Conservation (phyloP, 345 rosid genomes). For the Salix suchowensis region DNA sequence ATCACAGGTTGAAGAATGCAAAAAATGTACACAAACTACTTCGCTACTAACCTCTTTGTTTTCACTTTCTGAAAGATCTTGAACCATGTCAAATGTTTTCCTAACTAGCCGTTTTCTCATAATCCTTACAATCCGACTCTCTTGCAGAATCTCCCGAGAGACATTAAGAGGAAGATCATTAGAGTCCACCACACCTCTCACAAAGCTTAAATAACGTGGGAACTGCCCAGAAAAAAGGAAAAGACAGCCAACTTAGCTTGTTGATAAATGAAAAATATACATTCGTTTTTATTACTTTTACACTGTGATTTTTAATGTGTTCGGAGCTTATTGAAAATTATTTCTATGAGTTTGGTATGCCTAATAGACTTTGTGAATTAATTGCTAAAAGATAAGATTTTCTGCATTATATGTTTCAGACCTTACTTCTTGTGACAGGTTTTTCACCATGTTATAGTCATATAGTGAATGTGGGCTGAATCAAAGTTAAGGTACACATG, state of each 20-base stretch:
- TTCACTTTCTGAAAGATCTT: constrained; percentile 77
- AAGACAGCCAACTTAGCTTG: neutral
- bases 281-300: no score
- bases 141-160: constrained; percentile 96
- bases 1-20: neutral
- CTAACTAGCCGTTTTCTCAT: constrained; percentile 98
- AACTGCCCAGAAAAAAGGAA: constrained; percentile 46
- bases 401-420: no score
- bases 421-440: no score
- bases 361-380: no score
- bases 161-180: constrained; percentile 96
- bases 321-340: no score
- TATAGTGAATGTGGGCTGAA: no score
- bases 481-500: no score
- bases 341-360: no score
- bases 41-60: constrained; percentile 65
- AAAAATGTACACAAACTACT: neutral
- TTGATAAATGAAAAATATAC: neutral
- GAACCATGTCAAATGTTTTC: constrained; percentile 95
- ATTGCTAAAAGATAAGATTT: no score
- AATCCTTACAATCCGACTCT: constrained; percentile 67
- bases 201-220: constrained; percentile 94
- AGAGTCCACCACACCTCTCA: constrained; percentile 94
- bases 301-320: no score
- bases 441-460: no score